phyloP scores from a whole-genome alignment of 2,329 filamentous ascomycete genomes.

The Neofusicoccum kwambonambiense region DNA sequence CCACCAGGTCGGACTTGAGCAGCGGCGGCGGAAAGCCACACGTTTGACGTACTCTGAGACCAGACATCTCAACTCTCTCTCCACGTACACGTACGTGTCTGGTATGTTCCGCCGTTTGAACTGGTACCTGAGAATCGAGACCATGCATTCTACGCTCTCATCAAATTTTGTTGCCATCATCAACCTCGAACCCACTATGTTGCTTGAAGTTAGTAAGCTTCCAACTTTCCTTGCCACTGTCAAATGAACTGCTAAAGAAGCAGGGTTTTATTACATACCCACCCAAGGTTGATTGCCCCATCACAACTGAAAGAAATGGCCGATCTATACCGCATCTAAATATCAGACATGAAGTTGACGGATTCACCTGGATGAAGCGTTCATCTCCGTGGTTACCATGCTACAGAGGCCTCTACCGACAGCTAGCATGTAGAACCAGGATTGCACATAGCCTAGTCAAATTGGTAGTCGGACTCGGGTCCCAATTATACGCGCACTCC shows the following conservation, averaged over 20 bases:
- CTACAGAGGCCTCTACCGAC: too few relatives aligned
- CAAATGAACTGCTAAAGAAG: background rate
- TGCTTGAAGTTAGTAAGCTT: too few relatives aligned
- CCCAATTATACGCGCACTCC: too few relatives aligned
- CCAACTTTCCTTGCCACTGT: background rate
- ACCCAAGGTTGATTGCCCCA: background rate
- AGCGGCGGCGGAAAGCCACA: background rate
- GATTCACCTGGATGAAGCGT: background rate
- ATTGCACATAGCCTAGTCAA: too few relatives aligned
- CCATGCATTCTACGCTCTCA: background rate
- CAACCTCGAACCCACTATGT: background rate
- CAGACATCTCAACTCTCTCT: background rate
- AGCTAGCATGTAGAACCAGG: too few relatives aligned
- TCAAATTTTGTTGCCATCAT: background rate
- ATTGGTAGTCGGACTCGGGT: too few relatives aligned
- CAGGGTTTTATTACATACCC: background rate
- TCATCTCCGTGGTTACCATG: background rate
- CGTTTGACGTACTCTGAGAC: background rate
- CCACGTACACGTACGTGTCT: background rate
- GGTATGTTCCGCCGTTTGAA: background rate
- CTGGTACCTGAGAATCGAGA: background rate
- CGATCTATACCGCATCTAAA: background rate
- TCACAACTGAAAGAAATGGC: background rate
- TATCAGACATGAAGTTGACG: background rate
- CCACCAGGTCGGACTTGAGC: too few relatives aligned